Percentiles rank a stretch among this genome's conserved stretches.
Conservation (phyloP, 352 stramenopile genomes). For the Globisporangium iwayamae region DNA sequence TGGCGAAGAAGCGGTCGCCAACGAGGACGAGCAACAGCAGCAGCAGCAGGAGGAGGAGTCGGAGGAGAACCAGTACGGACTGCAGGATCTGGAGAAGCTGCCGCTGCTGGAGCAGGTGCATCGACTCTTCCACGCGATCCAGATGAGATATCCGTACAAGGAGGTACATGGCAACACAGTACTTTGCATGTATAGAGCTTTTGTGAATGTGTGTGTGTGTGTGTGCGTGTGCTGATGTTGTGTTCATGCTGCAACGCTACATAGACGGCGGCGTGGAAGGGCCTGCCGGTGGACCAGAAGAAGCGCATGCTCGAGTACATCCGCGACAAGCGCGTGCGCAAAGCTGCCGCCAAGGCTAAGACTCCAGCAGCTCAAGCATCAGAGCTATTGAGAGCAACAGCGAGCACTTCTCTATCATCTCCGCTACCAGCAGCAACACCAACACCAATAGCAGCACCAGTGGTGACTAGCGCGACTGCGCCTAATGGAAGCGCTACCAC, state of each 20-base stretch:
- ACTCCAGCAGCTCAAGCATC: slow-evolving; percentile 3
- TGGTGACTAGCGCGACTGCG: slow-evolving; percentile 5
- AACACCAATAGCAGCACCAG: slow-evolving; percentile 1
- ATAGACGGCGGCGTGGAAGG: slow-evolving; percentile 74
- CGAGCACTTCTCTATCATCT: neutral
- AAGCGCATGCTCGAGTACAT: slow-evolving; percentile 82
- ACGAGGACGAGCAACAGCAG: neutral
- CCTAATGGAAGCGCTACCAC: neutral
- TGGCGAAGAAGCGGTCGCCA: neutral
- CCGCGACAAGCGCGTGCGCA: slow-evolving; percentile 47
- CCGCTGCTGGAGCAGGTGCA: slow-evolving; percentile 84
- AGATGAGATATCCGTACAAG: slow-evolving; percentile 79
- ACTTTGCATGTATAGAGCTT: neutral
- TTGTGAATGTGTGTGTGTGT: neutral
- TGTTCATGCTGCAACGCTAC: neutral
- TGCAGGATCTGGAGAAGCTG: slow-evolving; percentile 56
- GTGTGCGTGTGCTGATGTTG: neutral
- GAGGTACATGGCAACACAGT: slow-evolving; percentile 31
- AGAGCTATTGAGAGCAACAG: neutral
- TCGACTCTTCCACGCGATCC: slow-evolving; percentile 80
- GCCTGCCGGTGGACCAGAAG: slow-evolving; percentile 73
- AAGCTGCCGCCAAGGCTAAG: slow-evolving; percentile 16
- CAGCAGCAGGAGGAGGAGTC: slow-evolving; percentile 9
- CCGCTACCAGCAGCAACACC: slow-evolving; percentile 4
- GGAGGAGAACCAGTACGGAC: slow-evolving; percentile 63